Percentiles rank a stretch among this genome's conserved stretches.
Conservation (phyloP, 1,139 yeast genomes). For the Kazachstania sp. region DNA sequence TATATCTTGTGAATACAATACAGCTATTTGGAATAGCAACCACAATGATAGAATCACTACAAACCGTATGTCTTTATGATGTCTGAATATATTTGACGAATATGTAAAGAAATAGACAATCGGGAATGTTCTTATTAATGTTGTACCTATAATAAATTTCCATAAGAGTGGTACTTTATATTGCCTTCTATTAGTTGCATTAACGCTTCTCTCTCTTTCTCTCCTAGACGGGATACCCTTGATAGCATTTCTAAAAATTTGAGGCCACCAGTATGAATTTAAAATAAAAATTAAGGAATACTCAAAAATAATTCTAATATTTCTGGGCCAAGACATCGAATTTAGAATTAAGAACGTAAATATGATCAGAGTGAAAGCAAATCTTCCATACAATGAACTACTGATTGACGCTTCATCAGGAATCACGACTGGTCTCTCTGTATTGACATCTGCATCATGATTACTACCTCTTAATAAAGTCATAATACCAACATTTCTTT, state of each 20-base stretch:
- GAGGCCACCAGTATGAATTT: conserved; percentile 88
- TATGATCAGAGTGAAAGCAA: conserved; percentile 50
- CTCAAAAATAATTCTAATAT: conserved; percentile 50
- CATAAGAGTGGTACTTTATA: conserved; percentile 26
- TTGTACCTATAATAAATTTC: conserved; percentile 58
- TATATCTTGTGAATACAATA: conserved; percentile 55
- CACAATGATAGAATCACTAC: conserved; percentile 41
- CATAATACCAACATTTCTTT: conserved; percentile 30
- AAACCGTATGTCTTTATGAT: conserved; percentile 47
- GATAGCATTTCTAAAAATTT: conserved; percentile 67
- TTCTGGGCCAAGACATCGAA: conserved; percentile 56
- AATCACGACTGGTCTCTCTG: conserved; percentile 17
- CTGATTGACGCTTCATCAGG: conserved; percentile 51
- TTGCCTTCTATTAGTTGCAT: conserved; percentile 15
- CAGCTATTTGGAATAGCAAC: conserved; percentile 46
- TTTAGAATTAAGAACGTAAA: conserved; percentile 52
- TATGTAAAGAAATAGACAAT: conserved; percentile 46
- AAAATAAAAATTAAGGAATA: conserved; percentile 42
- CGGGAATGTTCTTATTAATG: conserved; percentile 56
- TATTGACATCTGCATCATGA: conserved; percentile 15
- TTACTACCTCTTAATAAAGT: conserved; percentile 21
- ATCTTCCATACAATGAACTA: conserved; percentile 54
- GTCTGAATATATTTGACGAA: conserved; percentile 46
- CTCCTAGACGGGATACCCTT: conserved; percentile 28
- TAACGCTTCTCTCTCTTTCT: conserved; percentile 14